A percentile compares a stretch with the other conserved stretches of the same genome.
Conservation (phyloP, 2,329 filamentous ascomycete genomes). For the Sarocladiaceae sp. region DNA sequence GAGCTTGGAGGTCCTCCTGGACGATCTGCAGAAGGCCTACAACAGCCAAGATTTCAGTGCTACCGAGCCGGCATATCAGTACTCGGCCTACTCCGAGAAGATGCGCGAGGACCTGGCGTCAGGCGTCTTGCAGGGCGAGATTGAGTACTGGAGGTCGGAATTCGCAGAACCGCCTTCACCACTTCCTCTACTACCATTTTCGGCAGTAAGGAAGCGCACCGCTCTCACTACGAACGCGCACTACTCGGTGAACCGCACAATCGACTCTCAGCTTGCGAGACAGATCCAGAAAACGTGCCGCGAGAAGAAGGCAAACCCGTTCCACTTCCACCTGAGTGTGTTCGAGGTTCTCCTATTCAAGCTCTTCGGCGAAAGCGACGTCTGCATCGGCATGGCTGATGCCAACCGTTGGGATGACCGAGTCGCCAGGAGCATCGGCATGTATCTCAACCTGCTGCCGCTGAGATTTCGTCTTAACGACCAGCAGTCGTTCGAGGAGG, state of each 20-base stretch:
- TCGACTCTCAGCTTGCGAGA: no score
- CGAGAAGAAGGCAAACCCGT: background rate
- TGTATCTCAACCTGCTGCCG: constrained; percentile 21
- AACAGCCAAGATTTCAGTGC: no score
- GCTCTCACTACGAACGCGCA: no score
- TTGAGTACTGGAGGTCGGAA: no score
- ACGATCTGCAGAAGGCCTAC: constrained; percentile 40
- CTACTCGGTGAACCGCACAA: no score
- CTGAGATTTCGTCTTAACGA: constrained; percentile 30
- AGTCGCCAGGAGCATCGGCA: constrained; percentile 33
- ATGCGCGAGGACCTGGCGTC: no score
- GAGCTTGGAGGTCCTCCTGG: constrained; percentile 38
- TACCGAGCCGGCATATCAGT: constrained; percentile 11
- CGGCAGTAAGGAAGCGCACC: no score
- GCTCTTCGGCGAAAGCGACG: constrained; percentile 28
- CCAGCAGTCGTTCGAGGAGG: constrained; percentile 17
- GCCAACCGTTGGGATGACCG: constrained; percentile 34
- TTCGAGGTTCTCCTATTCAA: background rate
- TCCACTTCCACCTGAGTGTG: background rate
- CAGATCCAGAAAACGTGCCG: no score
- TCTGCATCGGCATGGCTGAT: constrained; percentile 45
- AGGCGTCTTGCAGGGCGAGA: no score
- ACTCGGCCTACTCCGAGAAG: constrained; percentile 22
- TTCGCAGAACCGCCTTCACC: no score
- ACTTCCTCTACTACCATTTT: no score